These are phyloP conservation scores for Arthrinium puccinioides DNA, from an alignment of 2,329 filamentous ascomycete genomes.

Conservation along the genomic window DNA sequence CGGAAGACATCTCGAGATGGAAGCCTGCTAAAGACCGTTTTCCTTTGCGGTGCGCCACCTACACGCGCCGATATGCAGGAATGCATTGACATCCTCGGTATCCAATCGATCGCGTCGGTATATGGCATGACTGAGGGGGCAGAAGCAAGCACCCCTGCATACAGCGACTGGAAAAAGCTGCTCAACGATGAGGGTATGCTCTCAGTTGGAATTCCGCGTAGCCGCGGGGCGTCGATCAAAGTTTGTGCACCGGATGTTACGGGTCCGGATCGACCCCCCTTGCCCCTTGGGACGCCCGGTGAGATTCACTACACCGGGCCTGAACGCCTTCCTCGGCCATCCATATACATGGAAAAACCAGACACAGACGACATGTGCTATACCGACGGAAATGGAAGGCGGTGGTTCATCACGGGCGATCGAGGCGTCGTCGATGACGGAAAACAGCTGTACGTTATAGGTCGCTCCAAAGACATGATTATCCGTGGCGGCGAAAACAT, in stretches of 20 bases:
- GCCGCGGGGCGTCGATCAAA: background rate
- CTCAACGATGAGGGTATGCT: background rate
- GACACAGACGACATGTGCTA: background rate
- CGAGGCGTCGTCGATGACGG: background rate
- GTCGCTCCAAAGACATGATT: constrained; percentile 2
- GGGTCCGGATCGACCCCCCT: background rate
- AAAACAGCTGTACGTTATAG: background rate
- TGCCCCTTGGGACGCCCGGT: background rate
- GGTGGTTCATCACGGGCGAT: background rate
- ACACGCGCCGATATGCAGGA: background rate
- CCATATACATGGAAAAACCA: background rate
- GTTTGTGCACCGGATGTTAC: background rate
- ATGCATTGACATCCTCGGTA: background rate
- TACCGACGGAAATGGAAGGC: background rate
- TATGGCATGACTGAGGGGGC: background rate
- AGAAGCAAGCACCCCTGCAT: background rate
- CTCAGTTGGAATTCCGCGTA: background rate
- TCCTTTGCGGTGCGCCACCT: background rate
- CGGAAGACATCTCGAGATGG: background rate
- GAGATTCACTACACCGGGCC: background rate
- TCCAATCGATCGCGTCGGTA: background rate
- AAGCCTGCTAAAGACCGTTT: background rate
- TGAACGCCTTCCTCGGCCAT: background rate
- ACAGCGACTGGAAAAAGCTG: background rate
- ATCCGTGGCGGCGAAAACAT: constrained; percentile 8